Evolutionary conservation across 805 yeast species (phyloP).

Genomic region (Starmera caribaea): DNA sequence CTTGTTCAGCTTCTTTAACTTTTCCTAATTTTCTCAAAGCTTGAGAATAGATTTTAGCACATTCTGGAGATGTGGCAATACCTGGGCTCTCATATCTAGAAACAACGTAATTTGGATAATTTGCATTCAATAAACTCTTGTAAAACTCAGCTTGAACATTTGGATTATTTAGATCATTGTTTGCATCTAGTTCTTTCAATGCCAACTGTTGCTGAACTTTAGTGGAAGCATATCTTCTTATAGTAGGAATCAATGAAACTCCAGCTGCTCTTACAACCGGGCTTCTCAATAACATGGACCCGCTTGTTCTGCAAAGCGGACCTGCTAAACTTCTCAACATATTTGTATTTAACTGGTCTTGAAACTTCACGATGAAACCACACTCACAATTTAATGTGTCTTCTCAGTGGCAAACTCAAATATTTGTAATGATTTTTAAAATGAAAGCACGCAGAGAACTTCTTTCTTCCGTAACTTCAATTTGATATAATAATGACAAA

Average conservation of each 20-base stretch:
- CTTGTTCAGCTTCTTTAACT: conserved; percentile 64
- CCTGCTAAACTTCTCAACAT: too few species aligned
- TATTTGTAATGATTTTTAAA: too few species aligned
- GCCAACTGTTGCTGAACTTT: conserved; percentile 31
- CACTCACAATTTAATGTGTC: too few species aligned
- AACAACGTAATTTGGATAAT: conserved; percentile 95
- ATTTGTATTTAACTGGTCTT: too few species aligned
- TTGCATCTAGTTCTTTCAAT: conserved; percentile 77
- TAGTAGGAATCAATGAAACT: neutral
- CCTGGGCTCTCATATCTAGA: conserved; percentile 91
- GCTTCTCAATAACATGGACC: conserved; percentile 1
- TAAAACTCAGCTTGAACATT: conserved; percentile 77
- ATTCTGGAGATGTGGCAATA: conserved; percentile 73
- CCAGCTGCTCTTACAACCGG: conserved; percentile 3
- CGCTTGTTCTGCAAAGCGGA: too few species aligned
- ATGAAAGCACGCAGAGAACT: too few species aligned
- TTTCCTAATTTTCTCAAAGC: conserved; percentile 77
- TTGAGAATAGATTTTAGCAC: conserved; percentile 68
- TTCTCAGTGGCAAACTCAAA: too few species aligned
- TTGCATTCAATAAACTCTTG: conserved; percentile 57
- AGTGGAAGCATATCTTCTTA: conserved; percentile 14
- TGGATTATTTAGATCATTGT: conserved; percentile 60
- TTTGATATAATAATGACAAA: too few species aligned
- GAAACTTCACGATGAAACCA: too few species aligned
- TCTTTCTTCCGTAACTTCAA: too few species aligned